Base-by-base conservation (phyloP, 1,284 basidiomycete species). In the Rhizopogon parksii region DNA sequence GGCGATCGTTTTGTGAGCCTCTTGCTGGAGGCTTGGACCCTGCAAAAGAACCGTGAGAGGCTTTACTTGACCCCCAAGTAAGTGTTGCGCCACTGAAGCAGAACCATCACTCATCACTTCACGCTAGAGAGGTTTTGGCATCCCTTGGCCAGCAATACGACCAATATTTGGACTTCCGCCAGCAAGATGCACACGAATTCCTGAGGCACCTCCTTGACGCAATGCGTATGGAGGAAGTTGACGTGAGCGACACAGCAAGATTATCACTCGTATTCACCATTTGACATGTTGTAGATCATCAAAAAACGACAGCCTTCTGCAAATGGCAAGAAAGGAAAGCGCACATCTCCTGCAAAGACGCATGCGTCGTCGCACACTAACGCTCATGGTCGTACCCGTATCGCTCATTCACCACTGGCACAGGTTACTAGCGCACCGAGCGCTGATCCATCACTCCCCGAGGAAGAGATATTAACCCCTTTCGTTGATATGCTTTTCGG, bases 121-220 rank as follows among this genome's bases (percentile, higher is more conserved):
- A 56, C 51, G 27, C 15, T 55, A 80, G 87, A 61, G 73, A 78
- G 25, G 65, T 95, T 36, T 69, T 95, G 12, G 67, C 75, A 19
- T 76, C 80, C 21, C 73, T 96, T 19, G 88, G 91, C 1, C 74
- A 76, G 57, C 95, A 95, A 69, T 91, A 94, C 65, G 90, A 93
- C 59, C 94, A 97, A 61, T 97, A 95, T 63, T 81, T 91, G 45
- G 92, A 94, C 61, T 88, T 88, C 62, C 78, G 85, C 15, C 94
- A 97, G 67, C 94, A 97, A 68, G 94, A 97, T 61, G 92, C 93
- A 4, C 94, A 97, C 64, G 94, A 96, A 70, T 85, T 95, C 57
- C 71, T 96, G 40, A 77, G 91, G 36, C 92, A 94, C 56, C 73
- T 96, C 52, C 73, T 96, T 40, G 94, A 96, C 65, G 88, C 85